Conservation (phyloP, 2,329 filamentous ascomycete species). For the Neurospora crassa region DNA sequence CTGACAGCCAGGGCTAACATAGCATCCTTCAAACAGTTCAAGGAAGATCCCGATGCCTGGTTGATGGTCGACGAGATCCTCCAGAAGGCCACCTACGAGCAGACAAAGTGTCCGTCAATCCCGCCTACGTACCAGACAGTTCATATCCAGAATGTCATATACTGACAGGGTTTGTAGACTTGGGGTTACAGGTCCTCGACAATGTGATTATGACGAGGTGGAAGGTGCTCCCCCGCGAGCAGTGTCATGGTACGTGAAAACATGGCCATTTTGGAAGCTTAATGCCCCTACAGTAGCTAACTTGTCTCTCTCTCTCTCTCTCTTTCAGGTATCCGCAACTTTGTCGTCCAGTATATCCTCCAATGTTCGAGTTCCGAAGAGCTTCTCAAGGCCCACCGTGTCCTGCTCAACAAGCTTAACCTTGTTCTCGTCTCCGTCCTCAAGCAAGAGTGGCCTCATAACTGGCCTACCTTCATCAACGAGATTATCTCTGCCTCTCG, state of each 20-base stretch:
- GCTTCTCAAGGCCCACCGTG: conserved; percentile 71
- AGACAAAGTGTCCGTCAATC: conserved; percentile 78
- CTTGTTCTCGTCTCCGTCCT: conserved; percentile 93
- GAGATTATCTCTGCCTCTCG: conserved; percentile 97
- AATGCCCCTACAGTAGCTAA: conserved; percentile 3
- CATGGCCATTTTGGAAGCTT: conserved; percentile 4
- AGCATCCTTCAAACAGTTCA: conserved; percentile 56
- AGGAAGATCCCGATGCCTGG: conserved; percentile 98
- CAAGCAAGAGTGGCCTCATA: conserved; percentile 99
- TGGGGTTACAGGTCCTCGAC: conserved; percentile 93
- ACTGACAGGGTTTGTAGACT: conserved; percentile 45
- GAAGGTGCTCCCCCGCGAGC: conserved; percentile 93
- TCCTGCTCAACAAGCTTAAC: conserved; percentile 95
- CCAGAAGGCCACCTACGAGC: conserved; percentile 81
- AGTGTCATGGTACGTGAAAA: conserved; percentile 68
- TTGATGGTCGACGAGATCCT: conserved; percentile 95
- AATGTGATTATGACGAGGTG: conserved; percentile 98
- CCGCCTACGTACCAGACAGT: conserved; percentile 3
- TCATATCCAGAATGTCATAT: conserved; percentile 3
- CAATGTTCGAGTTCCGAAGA: conserved; percentile 87
- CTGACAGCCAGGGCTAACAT: conserved; percentile 18
- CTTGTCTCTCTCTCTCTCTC: conserved; percentile 9
- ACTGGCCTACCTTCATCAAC: conserved; percentile 99
- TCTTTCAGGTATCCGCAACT: conserved; percentile 83
- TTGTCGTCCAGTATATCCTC: conserved; percentile 97